Evolutionary conservation across 2,329 filamentous ascomycete species (phyloP).

Genomic region (Arthrobotrys entomopaga): DNA sequence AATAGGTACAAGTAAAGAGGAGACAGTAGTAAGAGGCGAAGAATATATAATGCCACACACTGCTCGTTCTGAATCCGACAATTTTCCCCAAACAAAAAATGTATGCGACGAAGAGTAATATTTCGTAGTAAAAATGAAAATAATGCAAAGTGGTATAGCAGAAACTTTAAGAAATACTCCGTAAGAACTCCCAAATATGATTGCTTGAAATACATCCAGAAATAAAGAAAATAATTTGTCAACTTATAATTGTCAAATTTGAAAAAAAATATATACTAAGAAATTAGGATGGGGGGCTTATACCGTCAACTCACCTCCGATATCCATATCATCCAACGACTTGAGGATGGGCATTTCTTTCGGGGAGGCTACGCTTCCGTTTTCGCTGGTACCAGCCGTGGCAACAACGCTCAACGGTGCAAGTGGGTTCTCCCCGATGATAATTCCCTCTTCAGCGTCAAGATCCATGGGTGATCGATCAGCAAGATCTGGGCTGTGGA

Average conservation of each 20-base stretch:
- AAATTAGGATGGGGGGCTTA: slow-evolving; percentile 9
- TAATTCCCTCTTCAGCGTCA: slow-evolving; percentile 28
- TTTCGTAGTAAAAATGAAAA: neutral
- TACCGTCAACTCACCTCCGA: slow-evolving; percentile 4
- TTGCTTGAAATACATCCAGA: slow-evolving; percentile 18
- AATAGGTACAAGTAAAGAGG: neutral
- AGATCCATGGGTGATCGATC: slow-evolving; percentile 49
- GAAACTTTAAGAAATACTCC: too few relatives aligned
- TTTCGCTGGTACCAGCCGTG: slow-evolving; percentile 34
- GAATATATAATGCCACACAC: neutral
- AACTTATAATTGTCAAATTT: too few relatives aligned
- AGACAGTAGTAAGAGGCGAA: neutral
- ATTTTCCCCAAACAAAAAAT: slow-evolving; percentile 1
- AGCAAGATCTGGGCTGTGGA: slow-evolving; percentile 40
- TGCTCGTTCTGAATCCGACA: slow-evolving; percentile 4
- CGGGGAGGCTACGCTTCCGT: slow-evolving; percentile 19
- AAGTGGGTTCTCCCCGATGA: slow-evolving; percentile 14
- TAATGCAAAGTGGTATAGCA: slow-evolving; percentile 22
- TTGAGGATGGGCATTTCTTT: slow-evolving; percentile 38
- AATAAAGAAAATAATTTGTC: slow-evolving; percentile 20
- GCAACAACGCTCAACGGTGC: slow-evolving; percentile 43
- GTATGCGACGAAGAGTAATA: neutral
- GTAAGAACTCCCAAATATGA: slow-evolving; percentile 21
- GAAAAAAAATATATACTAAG: slow-evolving; percentile 16
- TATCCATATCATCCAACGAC: slow-evolving; percentile 54